Conservation (phyloP, 106 monocot genomes). For the Agapanthus africanus region DNA sequence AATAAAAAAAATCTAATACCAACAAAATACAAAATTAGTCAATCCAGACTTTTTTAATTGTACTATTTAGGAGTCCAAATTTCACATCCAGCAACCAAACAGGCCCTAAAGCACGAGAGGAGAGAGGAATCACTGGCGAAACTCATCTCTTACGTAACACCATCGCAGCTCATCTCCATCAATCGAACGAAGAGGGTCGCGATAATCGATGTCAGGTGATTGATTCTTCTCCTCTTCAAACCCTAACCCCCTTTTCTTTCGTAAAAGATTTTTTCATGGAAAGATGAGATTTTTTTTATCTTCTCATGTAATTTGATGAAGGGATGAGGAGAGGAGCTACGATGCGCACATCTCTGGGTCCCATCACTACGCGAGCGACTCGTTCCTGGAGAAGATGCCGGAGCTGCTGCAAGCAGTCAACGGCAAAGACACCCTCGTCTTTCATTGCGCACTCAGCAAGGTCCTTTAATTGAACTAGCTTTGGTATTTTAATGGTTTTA, state of each 20-base stretch:
- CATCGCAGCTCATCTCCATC: slow-evolving; percentile 48
- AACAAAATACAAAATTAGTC: no score
- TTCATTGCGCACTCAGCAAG: slow-evolving; percentile 98
- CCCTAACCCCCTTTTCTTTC: background rate
- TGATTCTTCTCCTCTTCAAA: background rate
- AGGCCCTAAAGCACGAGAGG: no score
- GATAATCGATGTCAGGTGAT: slow-evolving; percentile 85
- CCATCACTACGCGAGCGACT: slow-evolving; percentile 64
- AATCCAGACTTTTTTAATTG: no score
- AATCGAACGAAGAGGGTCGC: slow-evolving; percentile 43
- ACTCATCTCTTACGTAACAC: slow-evolving; percentile 55
- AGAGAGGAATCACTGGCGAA: slow-evolving; percentile 33
- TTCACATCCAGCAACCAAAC: no score
- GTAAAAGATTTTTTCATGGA: background rate
- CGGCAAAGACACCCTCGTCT: slow-evolving; percentile 86
- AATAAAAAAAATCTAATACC: no score
- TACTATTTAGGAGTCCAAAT: no score
- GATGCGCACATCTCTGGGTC: slow-evolving; percentile 89
- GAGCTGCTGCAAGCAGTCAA: slow-evolving; percentile 46
- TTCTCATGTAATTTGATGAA: no score
- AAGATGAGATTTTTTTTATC: background rate
- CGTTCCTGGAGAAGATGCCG: slow-evolving; percentile 56
- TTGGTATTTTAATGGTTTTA: no score
- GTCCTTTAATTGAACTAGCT: no score
- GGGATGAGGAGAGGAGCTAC: slow-evolving; percentile 96